phyloP scores from a whole-genome alignment of 1,284 basidiomycete genomes.

The Rhizoctonia solani region DNA sequence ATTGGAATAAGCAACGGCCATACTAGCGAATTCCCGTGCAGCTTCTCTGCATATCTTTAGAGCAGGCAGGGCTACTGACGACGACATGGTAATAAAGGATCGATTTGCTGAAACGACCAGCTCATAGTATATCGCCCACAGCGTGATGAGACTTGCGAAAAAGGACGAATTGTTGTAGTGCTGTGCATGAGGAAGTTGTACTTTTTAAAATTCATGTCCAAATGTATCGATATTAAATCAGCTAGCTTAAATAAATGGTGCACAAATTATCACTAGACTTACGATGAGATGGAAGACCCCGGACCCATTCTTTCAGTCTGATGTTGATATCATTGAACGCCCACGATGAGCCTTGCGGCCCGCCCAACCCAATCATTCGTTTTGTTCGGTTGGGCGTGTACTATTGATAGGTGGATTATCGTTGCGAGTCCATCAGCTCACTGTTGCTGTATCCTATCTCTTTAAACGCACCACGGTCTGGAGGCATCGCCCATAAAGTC shows the following conservation, averaged over 20 bases:
- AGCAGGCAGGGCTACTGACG: background rate
- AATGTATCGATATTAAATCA: no score
- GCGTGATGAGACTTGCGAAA: background rate
- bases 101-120: background rate
- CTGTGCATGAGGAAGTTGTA: background rate
- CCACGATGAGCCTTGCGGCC: background rate
- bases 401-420: background rate
- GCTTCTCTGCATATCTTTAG: background rate
- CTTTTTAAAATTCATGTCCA: background rate
- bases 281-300: background rate
- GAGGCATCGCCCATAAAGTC: background rate
- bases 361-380: background rate
- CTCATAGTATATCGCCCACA: slow-evolving; percentile 1
- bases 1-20: background rate
- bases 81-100: background rate
- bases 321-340: background rate
- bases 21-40: background rate
- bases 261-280: no score
- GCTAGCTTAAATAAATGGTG: background rate
- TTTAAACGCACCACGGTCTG: slow-evolving; percentile 7
- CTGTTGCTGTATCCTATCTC: background rate
- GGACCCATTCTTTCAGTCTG: background rate
- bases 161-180: background rate
- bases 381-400: background rate
- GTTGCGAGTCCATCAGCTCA: background rate